Percentiles rank a stretch among this genome's conserved stretches.
These are phyloP conservation scores for Fusarium liriodendri DNA, from an alignment of 2,329 filamentous ascomycete genomes.

Conservation along the genomic window DNA sequence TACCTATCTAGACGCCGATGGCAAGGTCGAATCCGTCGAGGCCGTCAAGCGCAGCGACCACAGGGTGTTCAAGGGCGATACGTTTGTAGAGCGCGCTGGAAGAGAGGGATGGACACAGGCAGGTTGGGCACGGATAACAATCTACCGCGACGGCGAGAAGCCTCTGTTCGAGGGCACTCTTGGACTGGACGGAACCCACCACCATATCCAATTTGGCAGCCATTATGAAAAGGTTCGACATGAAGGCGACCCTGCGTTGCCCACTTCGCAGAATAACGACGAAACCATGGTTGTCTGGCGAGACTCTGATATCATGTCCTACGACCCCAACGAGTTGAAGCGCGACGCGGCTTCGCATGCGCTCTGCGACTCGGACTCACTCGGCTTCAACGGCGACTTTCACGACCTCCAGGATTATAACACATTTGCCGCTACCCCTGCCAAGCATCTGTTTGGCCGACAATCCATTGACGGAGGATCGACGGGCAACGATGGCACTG, in stretches of 20 bases:
- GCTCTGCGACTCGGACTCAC: slow-evolving; percentile 78
- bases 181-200: slow-evolving; percentile 81
- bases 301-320: slow-evolving; percentile 81
- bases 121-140: slow-evolving; percentile 87
- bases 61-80: slow-evolving; percentile 84
- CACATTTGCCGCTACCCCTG: slow-evolving; percentile 69
- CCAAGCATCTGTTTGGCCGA: slow-evolving; percentile 77
- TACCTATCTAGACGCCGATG: slow-evolving; percentile 78
- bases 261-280: slow-evolving; percentile 59
- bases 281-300: slow-evolving; percentile 93
- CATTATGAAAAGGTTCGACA: slow-evolving; percentile 81
- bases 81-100: slow-evolving; percentile 74
- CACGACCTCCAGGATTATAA: slow-evolving; percentile 61
- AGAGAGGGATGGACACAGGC: slow-evolving; percentile 78
- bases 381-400: slow-evolving; percentile 82
- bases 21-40: slow-evolving; percentile 74
- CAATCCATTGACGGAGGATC: slow-evolving; percentile 74
- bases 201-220: slow-evolving; percentile 83
- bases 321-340: slow-evolving; percentile 69
- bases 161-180: slow-evolving; percentile 95
- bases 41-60: slow-evolving; percentile 78
- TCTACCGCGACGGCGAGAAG: slow-evolving; percentile 78
- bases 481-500: slow-evolving; percentile 76
- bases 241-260: slow-evolving; percentile 74
- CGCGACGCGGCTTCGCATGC: slow-evolving; percentile 60